Percentiles rank a stretch among this genome's conserved stretches.
phyloP scores from a whole-genome alignment of 345 rosid genomes.

The Citrus cavaleriei region DNA sequence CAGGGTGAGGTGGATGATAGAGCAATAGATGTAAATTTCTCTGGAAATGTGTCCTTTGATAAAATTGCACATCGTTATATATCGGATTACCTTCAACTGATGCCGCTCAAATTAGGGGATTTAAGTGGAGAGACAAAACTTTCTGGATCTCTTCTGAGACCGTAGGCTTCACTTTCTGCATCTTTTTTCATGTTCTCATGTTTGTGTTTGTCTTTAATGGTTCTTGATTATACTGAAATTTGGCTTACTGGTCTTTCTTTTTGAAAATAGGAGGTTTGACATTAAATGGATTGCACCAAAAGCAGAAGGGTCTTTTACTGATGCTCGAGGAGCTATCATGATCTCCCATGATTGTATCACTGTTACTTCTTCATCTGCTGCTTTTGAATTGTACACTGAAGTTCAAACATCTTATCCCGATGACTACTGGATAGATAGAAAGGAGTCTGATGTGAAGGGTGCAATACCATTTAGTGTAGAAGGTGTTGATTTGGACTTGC shows the following conservation, averaged over 20 bases:
- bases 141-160: constrained; percentile 90
- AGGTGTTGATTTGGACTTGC: constrained; percentile 91
- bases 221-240: constrained; percentile 8
- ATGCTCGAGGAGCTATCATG: constrained; percentile 96
- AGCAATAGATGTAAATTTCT: constrained; percentile 89
- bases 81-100: constrained; percentile 60
- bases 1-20: constrained; percentile 96
- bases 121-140: constrained; percentile 91
- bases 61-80: constrained; percentile 72
- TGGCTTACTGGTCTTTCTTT: constrained; percentile 17
- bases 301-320: constrained; percentile 93
- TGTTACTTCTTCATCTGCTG: constrained; percentile 75
- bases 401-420: constrained; percentile 72
- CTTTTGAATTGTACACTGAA: constrained; percentile 79
- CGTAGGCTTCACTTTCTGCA: constrained; percentile 52
- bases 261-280: constrained; percentile 80
- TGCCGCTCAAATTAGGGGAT: constrained; percentile 78
- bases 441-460: constrained; percentile 32
- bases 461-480: constrained; percentile 67
- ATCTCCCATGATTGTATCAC: constrained; percentile 85
- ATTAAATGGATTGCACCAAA: constrained; percentile 96
- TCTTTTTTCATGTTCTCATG: constrained; percentile 5
- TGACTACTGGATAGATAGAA: constrained; percentile 46
- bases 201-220: constrained; percentile 15
- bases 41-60: constrained; percentile 76